These are phyloP conservation scores for Paramecium tetraurelia DNA, from an alignment of 73 alveolate genomes.

Conservation along the genomic window DNA sequence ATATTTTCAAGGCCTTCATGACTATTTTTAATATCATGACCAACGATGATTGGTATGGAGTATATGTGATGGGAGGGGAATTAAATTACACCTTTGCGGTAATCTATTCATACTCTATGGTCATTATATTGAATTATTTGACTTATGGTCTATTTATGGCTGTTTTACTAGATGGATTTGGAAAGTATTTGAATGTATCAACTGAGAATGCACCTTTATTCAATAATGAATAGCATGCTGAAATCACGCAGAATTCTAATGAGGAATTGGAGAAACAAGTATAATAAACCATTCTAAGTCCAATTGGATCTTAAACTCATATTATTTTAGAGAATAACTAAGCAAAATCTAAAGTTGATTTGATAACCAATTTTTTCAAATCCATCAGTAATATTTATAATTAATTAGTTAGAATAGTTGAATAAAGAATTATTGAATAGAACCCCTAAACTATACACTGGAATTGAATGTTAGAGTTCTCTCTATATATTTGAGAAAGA, in stretches of 20 bases:
- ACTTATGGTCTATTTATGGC: conserved; percentile 43
- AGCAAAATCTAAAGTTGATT: neutral
- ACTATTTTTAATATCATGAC: conserved; percentile 39
- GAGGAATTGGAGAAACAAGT: neutral
- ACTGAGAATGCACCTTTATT: neutral
- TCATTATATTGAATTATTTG: neutral
- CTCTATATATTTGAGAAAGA: neutral
- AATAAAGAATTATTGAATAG: neutral
- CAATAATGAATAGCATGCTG: neutral
- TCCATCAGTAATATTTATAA: neutral
- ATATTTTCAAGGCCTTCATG: conserved; percentile 14
- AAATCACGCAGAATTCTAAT: neutral
- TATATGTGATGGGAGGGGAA: neutral
- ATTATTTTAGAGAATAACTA: neutral
- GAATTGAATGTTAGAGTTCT: conserved; percentile 1
- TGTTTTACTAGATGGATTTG: conserved; percentile 19
- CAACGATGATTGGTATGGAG: conserved; percentile 50
- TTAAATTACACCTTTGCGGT: neutral
- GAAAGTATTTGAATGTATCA: neutral
- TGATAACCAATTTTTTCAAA: neutral
- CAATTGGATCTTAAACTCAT: neutral
- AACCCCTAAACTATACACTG: neutral
- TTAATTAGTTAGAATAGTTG: neutral
- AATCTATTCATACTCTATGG: conserved; percentile 11
- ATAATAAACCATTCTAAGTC: neutral